Percentiles rank a stretch among this genome's conserved stretches.
Conservation (phyloP, 1,284 basidiomycete species). For the Agaricales sp. region DNA sequence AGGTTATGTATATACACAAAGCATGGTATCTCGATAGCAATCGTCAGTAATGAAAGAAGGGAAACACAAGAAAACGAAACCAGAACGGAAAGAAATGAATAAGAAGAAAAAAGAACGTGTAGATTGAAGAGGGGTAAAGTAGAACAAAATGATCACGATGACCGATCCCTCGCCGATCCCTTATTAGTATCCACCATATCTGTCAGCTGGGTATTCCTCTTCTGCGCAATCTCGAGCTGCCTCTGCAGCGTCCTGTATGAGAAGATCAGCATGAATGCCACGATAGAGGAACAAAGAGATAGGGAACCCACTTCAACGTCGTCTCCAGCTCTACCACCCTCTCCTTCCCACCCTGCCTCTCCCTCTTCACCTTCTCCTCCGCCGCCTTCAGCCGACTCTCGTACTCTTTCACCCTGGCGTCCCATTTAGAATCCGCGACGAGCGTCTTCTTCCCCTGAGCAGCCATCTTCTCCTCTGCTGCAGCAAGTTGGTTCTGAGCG, state of each 20-base stretch:
- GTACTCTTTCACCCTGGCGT: constrained; percentile 86
- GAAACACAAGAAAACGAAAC: not conserved
- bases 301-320: constrained; percentile 50
- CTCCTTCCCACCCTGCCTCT: constrained; percentile 93
- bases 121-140: not conserved
- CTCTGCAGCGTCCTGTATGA: constrained; percentile 48
- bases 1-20: not conserved
- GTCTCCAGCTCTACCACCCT: constrained; percentile 58
- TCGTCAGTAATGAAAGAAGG: no score
- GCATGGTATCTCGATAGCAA: no score
- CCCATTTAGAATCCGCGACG: constrained; percentile 80
- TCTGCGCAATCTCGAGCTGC: constrained; percentile 62
- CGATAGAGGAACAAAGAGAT: constrained; percentile 7
- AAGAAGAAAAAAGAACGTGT: not conserved
- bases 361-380: constrained; percentile 91
- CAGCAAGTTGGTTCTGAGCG: constrained; percentile 72
- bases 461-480: constrained; percentile 77
- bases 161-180: not conserved
- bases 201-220: constrained; percentile 53
- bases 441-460: constrained; percentile 60
- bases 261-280: constrained; percentile 8
- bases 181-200: constrained; percentile 52
- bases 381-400: constrained; percentile 76
- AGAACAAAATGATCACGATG: not conserved
- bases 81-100: not conserved